Evolutionary conservation across 1,284 basidiomycete species (phyloP), one percentile per base, ranked within the genome.

Genomic region (Ustilago xerochloae): DNA sequence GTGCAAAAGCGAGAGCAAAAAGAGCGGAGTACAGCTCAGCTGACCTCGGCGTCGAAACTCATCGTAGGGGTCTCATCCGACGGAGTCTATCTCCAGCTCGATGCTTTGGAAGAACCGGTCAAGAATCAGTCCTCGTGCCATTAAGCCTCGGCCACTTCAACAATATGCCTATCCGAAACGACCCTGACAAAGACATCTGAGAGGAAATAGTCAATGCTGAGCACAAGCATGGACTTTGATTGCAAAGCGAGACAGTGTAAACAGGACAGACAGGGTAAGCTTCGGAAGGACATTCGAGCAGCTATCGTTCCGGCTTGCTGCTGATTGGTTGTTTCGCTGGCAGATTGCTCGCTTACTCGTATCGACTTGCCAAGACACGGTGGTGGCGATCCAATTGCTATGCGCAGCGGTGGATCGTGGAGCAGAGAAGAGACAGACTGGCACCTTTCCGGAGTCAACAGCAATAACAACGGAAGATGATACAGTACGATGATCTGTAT

Each of bases 51-150:
- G 50, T 59, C 36, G 50, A 29, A 47, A n/a, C 20, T 12, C 15
- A 24, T 66, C 53, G 64, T 53, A 57, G 41, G 16, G 29, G 9
- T 18, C 22, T 51, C 57, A 46, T 56, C 63, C 63, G 57, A 60
- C 35, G 52, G 52, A 35, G 24, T 32, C 43, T 32, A 2, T 9
- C 28, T 24, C 18, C 10, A 35, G 4, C 15, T 38, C 29, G 39
- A 39, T 49, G 33, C 33, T 39, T 52, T 49, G 32, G 32, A 18
- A 39, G 16, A 39, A 16, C 38, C n/a, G n/a, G 38, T 18, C 38
- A 39, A 20, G n/a, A n/a, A n/a, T n/a, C n/a, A n/a, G n/a, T n/a
- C n/a, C n/a, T n/a, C n/a, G n/a, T n/a, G n/a, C n/a, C n/a, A n/a
- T n/a, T n/a, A n/a, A n/a, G n/a, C n/a, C n/a, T n/a, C n/a, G n/a